Conservation (phyloP, 805 yeast genomes). For the Saccharomycopsis malanga region DNA sequence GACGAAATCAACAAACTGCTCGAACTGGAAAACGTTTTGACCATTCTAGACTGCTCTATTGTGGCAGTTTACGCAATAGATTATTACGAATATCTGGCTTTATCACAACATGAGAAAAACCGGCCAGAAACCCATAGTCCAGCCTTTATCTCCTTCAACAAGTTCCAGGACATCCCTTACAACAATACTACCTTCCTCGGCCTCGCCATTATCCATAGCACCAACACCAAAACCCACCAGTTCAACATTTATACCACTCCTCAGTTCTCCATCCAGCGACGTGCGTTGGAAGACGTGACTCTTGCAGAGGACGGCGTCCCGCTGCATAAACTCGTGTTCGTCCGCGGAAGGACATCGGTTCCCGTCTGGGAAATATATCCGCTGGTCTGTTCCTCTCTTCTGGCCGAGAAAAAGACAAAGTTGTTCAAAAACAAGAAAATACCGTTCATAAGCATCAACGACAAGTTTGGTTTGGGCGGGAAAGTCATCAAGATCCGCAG, state of each 20-base stretch:
- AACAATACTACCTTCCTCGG: slow-evolving; percentile 9
- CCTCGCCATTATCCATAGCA: slow-evolving; percentile 14
- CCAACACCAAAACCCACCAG: slow-evolving; percentile 3
- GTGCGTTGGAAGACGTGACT: too few species aligned
- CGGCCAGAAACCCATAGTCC: too few species aligned
- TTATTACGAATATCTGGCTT: neutral
- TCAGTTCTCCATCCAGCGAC: neutral
- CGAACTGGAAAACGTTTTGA: neutral
- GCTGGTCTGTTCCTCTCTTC: too few species aligned
- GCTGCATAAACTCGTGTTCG: slow-evolving; percentile 5
- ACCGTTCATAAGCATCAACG: slow-evolving; percentile 30
- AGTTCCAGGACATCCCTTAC: slow-evolving; percentile 2
- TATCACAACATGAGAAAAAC: too few species aligned
- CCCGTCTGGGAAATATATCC: slow-evolving; percentile 30
- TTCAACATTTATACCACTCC: slow-evolving; percentile 16
- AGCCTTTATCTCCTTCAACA: neutral
- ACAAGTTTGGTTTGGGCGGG: slow-evolving; percentile 39
- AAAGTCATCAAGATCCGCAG: slow-evolving; percentile 44
- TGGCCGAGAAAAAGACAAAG: slow-evolving; percentile 20
- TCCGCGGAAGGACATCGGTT: slow-evolving; percentile 14
- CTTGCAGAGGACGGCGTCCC: neutral
- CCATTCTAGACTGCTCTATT: slow-evolving; percentile 18
- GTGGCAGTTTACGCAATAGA: slow-evolving; percentile 16
- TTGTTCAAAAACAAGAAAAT: slow-evolving; percentile 16
- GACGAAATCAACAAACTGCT: neutral